Evolutionary conservation across 257 asterid genomes (phyloP).

Genomic region (Paraleonurus japonicus): DNA sequence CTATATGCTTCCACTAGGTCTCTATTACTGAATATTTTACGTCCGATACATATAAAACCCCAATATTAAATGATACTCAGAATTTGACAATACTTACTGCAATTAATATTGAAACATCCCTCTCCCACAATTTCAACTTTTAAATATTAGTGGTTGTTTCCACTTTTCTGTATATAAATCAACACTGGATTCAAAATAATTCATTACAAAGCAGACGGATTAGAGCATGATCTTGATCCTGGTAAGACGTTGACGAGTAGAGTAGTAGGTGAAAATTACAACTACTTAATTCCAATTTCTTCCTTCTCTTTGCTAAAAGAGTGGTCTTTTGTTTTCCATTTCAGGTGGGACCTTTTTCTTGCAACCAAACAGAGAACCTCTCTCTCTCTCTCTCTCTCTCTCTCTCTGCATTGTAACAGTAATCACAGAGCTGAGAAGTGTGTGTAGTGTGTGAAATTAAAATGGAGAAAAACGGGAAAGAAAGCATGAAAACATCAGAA

Average conservation of each 20-base stretch:
- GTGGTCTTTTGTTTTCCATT: background rate
- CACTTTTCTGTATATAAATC: background rate
- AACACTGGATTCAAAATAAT: background rate
- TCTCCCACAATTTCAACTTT: background rate
- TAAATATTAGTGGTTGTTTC: background rate
- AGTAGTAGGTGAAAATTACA: background rate
- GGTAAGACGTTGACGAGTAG: background rate
- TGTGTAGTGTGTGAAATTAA: background rate
- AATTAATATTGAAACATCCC: background rate
- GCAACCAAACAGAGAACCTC: constrained; percentile 2
- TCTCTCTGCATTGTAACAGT: background rate
- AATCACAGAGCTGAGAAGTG: background rate
- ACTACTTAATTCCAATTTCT: background rate
- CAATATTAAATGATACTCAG: background rate
- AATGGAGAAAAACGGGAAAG: constrained; percentile 32
- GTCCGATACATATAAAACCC: background rate
- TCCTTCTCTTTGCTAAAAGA: background rate
- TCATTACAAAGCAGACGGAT: background rate
- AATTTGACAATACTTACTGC: background rate
- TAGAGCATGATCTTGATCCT: background rate
- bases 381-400: background rate
- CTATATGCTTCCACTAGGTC: background rate
- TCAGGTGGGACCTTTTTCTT: constrained; percentile 17
- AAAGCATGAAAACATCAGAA: constrained; percentile 17
- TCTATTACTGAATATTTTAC: background rate